Evolutionary conservation across 106 monocot species (phyloP).

Genomic region (Phalaenopsis aphrodite): DNA sequence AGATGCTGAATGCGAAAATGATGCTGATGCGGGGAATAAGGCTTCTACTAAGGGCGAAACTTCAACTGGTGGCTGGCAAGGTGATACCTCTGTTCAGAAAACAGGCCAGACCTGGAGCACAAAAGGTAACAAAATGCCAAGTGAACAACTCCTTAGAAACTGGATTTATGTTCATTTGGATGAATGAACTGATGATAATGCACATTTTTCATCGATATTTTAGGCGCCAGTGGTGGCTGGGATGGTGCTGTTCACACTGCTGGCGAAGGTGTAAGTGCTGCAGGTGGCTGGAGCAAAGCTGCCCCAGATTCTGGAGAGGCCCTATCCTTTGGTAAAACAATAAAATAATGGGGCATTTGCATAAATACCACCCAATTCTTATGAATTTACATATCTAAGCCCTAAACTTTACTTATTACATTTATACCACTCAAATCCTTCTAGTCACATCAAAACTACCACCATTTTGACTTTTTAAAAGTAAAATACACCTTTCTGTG

Average conservation of each 20-base stretch:
- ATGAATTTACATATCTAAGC: no score
- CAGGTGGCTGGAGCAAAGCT: slow-evolving; percentile 1
- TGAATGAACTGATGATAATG: not conserved
- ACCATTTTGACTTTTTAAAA: no score
- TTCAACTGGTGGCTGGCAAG: not conserved
- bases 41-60: not conserved
- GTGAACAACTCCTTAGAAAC: not conserved
- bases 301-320: not conserved
- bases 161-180: not conserved
- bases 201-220: not conserved
- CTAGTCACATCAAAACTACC: no score
- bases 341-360: no score
- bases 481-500: no score
- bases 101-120: not conserved
- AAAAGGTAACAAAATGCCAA: not conserved
- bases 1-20: not conserved
- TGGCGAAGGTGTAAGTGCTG: not conserved
- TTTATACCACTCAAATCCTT: no score
- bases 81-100: not conserved
- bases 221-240: not conserved
- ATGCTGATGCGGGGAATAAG: slow-evolving; percentile 2
- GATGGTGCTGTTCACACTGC: not conserved
- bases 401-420: no score
- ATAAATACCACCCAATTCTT: no score
- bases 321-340: not conserved